Evolutionary conservation across 2,329 filamentous ascomycete genomes (phyloP), one percentile per base, ranked within the genome.

Genomic region (Aspergillus fijiensis): DNA sequence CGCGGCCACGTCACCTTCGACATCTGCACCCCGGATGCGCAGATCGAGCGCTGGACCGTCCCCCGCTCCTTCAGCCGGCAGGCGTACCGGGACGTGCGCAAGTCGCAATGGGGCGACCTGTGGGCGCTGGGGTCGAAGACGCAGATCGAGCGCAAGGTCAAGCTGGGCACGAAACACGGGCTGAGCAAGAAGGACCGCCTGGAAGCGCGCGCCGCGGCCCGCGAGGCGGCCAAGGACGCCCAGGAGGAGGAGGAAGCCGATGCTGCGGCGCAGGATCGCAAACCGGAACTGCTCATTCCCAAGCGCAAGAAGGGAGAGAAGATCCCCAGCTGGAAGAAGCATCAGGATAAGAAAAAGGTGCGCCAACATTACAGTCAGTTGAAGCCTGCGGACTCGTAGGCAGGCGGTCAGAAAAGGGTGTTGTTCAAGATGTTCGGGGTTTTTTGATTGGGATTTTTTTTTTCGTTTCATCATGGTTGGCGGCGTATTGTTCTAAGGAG

Each of bases 51-150:
- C 58, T 99, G 95, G 95, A 95, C 89, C 0, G 89, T 99, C 0
- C 91, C 94, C 1, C 87, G 87, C 67, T 92, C 88, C 61, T 95
- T 89, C 76, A 89, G 88, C 74, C 88, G 85, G 68, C 87, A 89
- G 69, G 92, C 92, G 0, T 98, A 94, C 78, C 91, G 90, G 68
- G 95, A 98, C 72, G 95, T 95, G 39, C 87, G 95, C 63, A 99
- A 99, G 78, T 85, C 89, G 0, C 80, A 80, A 56, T 98, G 94
- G 95, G 95, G 95, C 45, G 95, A 98, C 73, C 81, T 98, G 10
- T 99, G 95, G 95, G 92, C 94, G 0, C 81, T 98, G 0, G 95
- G 95, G 0, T 94, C 93, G 23, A 98, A 98, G 82, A 96, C 92
- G 0, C 84, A 92, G 12, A 84, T 89, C 4, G 71, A 76, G 2